Conservation (phyloP, 1,139 yeast genomes). For the Suhomyces maxii region DNA sequence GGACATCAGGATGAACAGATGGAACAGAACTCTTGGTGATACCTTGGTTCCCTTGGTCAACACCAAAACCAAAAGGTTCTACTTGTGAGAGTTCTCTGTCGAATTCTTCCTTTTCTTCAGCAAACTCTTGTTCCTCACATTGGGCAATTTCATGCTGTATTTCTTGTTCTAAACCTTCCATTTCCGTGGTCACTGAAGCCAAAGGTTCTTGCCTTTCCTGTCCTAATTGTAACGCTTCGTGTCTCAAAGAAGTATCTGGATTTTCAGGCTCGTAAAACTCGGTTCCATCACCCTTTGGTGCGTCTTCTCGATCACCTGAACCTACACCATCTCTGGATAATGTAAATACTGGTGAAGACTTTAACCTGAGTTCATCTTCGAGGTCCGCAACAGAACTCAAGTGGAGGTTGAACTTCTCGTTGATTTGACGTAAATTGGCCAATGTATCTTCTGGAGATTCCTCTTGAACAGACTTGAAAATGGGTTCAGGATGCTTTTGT, state of each 20-base stretch:
- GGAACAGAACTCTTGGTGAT: too few species aligned
- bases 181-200: neutral
- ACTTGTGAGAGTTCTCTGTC: neutral
- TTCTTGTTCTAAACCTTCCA: too few species aligned
- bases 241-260: neutral
- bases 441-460: conserved; percentile 36
- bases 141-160: too few species aligned
- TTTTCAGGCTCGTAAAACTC: neutral
- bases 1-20: neutral
- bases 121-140: too few species aligned
- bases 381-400: conserved; percentile 33
- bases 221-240: neutral
- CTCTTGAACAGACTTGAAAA: conserved; percentile 32
- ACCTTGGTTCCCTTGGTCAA: too few species aligned
- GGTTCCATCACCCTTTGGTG: neutral
- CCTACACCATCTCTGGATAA: neutral
- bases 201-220: neutral
- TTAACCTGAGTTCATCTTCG: conserved; percentile 20
- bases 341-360: conserved; percentile 7
- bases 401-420: conserved; percentile 32
- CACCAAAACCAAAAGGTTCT: neutral
- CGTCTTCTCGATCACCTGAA: neutral
- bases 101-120: neutral
- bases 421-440: conserved; percentile 31
- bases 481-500: conserved; percentile 16